Percentiles rank a stretch among this genome's conserved stretches.
phyloP scores from a whole-genome alignment of 257 asterid species.

The Fraxinus excelsior region DNA sequence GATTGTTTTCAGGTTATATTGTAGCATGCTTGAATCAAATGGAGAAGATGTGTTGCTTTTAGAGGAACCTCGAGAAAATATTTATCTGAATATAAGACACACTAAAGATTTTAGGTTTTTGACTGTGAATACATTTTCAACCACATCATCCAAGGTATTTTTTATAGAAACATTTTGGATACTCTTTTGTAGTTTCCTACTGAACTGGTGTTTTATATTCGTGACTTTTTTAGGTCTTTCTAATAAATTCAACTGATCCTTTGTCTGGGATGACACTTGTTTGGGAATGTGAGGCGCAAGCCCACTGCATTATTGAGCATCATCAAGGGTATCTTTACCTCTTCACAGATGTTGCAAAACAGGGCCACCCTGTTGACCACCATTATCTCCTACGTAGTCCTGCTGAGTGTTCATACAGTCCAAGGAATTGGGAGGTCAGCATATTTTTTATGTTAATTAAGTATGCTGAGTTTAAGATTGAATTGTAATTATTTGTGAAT shows the following conservation, averaged over 20 bases:
- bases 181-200: slow-evolving; percentile 14
- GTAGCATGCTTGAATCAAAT: slow-evolving; percentile 72
- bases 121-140: slow-evolving; percentile 63
- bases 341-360: slow-evolving; percentile 72
- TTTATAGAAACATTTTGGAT: slow-evolving; percentile 17
- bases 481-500: too few relatives aligned
- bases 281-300: slow-evolving; percentile 78
- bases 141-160: slow-evolving; percentile 82
- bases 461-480: background rate
- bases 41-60: slow-evolving; percentile 66
- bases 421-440: slow-evolving; percentile 85
- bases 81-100: slow-evolving; percentile 62
- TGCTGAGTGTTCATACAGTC: slow-evolving; percentile 40
- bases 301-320: slow-evolving; percentile 89
- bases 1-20: slow-evolving; percentile 63
- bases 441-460: too few relatives aligned
- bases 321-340: slow-evolving; percentile 91
- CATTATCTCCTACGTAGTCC: slow-evolving; percentile 73
- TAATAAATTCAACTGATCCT: slow-evolving; percentile 93
- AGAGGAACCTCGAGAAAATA: slow-evolving; percentile 75
- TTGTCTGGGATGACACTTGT: slow-evolving; percentile 73
- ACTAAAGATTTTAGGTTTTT: slow-evolving; percentile 80
- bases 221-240: slow-evolving; percentile 73
- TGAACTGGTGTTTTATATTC: slow-evolving; percentile 30
- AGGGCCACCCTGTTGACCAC: slow-evolving; percentile 65